Base-by-base conservation (phyloP, 179 eudicot genomes). In the Beta macrorhiza region DNA sequence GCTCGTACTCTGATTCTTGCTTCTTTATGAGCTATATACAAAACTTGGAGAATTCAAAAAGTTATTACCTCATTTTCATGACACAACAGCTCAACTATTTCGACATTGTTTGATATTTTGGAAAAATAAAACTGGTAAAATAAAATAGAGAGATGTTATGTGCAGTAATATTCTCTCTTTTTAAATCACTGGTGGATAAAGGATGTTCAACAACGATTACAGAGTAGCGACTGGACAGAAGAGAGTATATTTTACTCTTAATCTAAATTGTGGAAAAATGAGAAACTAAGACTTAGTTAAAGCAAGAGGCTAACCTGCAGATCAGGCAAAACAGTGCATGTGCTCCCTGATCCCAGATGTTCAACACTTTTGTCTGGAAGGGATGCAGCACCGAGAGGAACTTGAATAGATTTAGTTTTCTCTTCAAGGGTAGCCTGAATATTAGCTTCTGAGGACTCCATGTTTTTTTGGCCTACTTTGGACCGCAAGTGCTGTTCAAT, bases 401-500 rank as follows among this genome's bases (percentile, higher is more conserved):
- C 75, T 62, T 86, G 83, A 80, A 79, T 52, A 37, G 85, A 72
- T 51, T 76, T 63, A 75, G 84, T 65, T 79, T 78, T 85, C 62
- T 74, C 78, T 63, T 74, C 82, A 62, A 56, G 74, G 62, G 47
- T 80, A 72, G 83, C 85, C 82, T 74, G 83, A 82, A 67, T 74
- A 19, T 67, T 78, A 19, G 81, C 67, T 59, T 80, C 89, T 77
- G 81, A 47, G 12, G 78, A 71, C 51, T 81, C 84, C 68, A 69
- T 74, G 67, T 69, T 87, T 29, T 67, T 86, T 77, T 80, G 76
- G 75, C 78, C 77, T 57, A 96, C 93, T 86, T 85, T 92, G 65
- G 87, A 83, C 90, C 88, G 88, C 81, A 96, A 78, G 67, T 88
- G 91, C 75, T 57, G 85, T 83, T 87, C 97, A 81, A 96, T 90